phyloP scores from a whole-genome alignment of 495 filamentous ascomycete genomes.

The Pyronema omphalodes region DNA sequence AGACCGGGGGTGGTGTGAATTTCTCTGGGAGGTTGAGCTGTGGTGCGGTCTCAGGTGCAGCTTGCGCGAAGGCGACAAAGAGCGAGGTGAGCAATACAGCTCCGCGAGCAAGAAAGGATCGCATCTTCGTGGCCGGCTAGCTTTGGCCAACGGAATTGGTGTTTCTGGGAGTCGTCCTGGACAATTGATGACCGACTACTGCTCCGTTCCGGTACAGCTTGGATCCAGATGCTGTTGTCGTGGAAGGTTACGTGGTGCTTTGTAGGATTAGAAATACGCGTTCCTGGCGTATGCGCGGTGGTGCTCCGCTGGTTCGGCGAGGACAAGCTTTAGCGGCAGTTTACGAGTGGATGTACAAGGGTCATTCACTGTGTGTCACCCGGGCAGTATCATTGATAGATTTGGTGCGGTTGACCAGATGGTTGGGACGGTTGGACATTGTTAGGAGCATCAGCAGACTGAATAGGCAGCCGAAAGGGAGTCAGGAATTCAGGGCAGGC shows the following conservation, averaged over 20 bases:
- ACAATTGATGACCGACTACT: too few species aligned
- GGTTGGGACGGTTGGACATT: neutral
- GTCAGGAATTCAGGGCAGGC: too few species aligned
- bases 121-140: neutral
- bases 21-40: constrained; percentile 37
- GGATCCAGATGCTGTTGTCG: neutral
- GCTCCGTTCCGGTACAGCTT: neutral
- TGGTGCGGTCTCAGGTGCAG: neutral
- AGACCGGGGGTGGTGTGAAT: constrained; percentile 77
- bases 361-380: neutral
- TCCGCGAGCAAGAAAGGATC: neutral
- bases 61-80: neutral
- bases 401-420: neutral
- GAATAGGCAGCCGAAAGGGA: too few species aligned
- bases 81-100: neutral
- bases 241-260: neutral
- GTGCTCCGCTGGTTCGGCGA: too few species aligned
- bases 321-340: neutral
- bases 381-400: neutral
- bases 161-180: neutral
- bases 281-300: too few species aligned
- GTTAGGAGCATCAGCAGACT: too few species aligned
- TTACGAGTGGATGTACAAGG: too few species aligned
- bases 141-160: neutral
- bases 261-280: neutral